These are phyloP conservation scores for Mycena epipterygia DNA, from an alignment of 768 basidiomycete genomes.

Conservation along the genomic window DNA sequence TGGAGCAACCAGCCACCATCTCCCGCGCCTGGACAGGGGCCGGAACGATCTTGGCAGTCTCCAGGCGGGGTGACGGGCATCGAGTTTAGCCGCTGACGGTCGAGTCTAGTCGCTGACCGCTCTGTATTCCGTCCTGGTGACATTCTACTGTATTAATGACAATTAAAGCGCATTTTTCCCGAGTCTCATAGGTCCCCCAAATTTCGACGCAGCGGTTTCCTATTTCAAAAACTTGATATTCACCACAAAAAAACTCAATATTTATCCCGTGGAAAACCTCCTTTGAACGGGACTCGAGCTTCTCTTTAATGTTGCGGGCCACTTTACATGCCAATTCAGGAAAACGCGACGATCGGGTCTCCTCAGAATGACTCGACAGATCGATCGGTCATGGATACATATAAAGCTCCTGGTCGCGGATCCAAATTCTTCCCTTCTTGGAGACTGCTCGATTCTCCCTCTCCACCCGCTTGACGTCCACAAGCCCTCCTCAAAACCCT, in stretches of 20 bases:
- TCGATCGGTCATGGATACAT: too few species aligned
- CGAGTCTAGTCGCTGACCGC: constrained; percentile 26
- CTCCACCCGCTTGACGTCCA: not conserved
- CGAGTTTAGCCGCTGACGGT: constrained; percentile 31
- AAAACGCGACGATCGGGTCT: too few species aligned
- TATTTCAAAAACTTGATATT: too few species aligned
- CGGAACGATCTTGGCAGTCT: constrained; percentile 25
- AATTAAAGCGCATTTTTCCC: constrained; percentile 2
- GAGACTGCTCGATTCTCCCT: not conserved
- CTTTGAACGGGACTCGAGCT: too few species aligned
- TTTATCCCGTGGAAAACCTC: too few species aligned
- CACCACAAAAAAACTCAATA: too few species aligned
- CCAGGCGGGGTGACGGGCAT: constrained; percentile 20
- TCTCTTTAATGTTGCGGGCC: too few species aligned
- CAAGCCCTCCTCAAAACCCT: not conserved
- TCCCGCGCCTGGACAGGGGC: not conserved
- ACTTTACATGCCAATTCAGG: too few species aligned
- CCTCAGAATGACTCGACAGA: too few species aligned
- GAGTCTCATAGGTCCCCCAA: too few species aligned
- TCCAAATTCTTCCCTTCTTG: not conserved
- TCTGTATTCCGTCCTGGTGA: constrained; percentile 22
- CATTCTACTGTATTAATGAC: constrained; percentile 26
- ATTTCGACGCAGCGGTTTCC: too few species aligned
- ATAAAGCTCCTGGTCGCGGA: too few species aligned
- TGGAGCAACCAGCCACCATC: constrained; percentile 46